Evolutionary conservation across 331 rosid genomes (phyloP), one percentile per base, ranked within the genome.

Genomic region (Acacia pycnantha): DNA sequence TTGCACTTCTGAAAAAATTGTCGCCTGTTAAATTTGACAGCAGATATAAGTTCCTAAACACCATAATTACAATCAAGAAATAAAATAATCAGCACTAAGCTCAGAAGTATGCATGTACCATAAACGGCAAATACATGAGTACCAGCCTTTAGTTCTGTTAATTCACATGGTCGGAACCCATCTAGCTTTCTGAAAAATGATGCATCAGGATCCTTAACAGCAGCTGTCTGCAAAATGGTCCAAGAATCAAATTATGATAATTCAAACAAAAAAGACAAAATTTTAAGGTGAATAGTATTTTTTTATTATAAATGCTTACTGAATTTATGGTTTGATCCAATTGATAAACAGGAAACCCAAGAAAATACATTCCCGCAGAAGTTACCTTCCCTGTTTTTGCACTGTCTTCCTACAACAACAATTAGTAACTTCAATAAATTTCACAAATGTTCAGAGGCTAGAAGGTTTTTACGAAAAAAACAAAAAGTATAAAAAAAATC

Each of bases 301-400:
- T 61, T 65, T 73, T 47, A 71, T 50, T 69, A 82, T 67, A 75
- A 78, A 62, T 75, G 85, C 99, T 82, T 84, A 94, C 99, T 19
- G 94, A 86, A 86, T 87, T 96, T 76, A 81, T 65, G 73, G 95
- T 90, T 70, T 89, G 98, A 77, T 94, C 97, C 82, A 94, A 77
- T n/a, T 93, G 97, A 89, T 94, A 96, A 58, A 96, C 95, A 66
- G 99, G 98, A 83, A 96, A 96, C 69, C 97, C 94, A 77, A 96
- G 98, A 89, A 96, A 96, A 88, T 91, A 96, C 97, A 94, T 92
- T 83, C 99, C 99, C 79, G 98, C 94, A 44, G 97, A 94, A 59
- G 97, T 94, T 59, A 90, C 78, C 90, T 91, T 96, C 73, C 99
- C 97, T 11, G 91, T 88, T 87, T 91, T 96, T 24, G 92, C 88